Conservation (phyloP, 108 stramenopile genomes). For the Pseudonitzschia delicatissima region DNA sequence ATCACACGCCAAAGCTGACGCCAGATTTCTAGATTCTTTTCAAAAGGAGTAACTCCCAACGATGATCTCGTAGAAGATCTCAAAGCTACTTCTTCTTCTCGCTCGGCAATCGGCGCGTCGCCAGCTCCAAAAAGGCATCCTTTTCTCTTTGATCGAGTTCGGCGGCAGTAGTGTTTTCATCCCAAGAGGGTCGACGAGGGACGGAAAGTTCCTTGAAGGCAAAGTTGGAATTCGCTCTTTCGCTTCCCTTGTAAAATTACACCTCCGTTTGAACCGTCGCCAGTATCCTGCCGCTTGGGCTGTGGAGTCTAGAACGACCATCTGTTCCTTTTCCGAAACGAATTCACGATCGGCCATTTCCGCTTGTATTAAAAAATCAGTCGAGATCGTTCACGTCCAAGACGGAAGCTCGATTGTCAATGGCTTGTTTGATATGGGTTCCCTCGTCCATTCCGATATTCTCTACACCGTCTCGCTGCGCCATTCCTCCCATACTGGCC, state of each 20-base stretch:
- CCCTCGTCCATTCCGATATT: slow-evolving; percentile 51
- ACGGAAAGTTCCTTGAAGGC: slow-evolving; percentile 87
- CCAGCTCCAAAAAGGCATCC: slow-evolving; percentile 93
- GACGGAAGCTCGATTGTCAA: slow-evolving; percentile 63
- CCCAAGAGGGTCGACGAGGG: slow-evolving; percentile 94
- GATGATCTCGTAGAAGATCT: slow-evolving; percentile 1
- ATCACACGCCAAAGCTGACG: slow-evolving; percentile 97
- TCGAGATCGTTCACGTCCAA: slow-evolving; percentile 90
- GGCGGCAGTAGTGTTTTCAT: slow-evolving; percentile 79
- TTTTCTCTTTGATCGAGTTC: slow-evolving; percentile 88
- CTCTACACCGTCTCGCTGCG: slow-evolving; percentile 61
- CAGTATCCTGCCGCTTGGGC: slow-evolving; percentile 34
- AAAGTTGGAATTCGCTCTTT: slow-evolving; percentile 49
- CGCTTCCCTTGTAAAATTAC: slow-evolving; percentile 18
- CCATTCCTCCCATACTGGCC: slow-evolving; percentile 74
- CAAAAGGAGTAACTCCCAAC: slow-evolving; percentile 92
- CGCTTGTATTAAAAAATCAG: slow-evolving; percentile 91
- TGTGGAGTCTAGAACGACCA: slow-evolving; percentile 57
- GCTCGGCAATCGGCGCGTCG: slow-evolving; percentile 84
- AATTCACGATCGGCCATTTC: slow-evolving; percentile 92
- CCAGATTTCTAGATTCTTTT: slow-evolving; percentile 99
- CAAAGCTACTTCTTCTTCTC: slow-evolving; percentile 75
- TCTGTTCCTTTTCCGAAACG: slow-evolving; percentile 76
- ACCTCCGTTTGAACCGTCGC: slow-evolving; percentile 20
- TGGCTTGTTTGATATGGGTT: background rate